Conservation (phyloP, 495 filamentous ascomycete species). For the Penicillium herquei region DNA sequence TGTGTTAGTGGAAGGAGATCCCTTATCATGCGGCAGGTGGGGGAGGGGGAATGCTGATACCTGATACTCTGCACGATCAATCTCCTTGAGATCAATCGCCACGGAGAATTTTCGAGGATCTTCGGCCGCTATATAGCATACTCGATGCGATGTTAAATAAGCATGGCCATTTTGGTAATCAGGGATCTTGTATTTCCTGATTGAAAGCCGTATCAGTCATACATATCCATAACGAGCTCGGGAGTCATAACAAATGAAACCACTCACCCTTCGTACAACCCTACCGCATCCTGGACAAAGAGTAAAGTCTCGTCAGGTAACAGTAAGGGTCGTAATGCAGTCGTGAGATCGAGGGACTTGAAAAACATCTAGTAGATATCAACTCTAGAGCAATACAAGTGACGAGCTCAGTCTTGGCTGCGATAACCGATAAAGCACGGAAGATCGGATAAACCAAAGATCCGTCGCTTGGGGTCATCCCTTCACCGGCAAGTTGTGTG, state of each 20-base stretch:
- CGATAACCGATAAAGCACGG: constrained; percentile 22
- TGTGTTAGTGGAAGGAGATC: constrained; percentile 2
- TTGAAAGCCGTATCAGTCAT: constrained; percentile 10
- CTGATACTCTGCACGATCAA: constrained; percentile 89
- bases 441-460: constrained; percentile 11
- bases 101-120: constrained; percentile 84
- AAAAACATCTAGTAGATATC: constrained; percentile 77
- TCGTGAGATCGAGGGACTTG: constrained; percentile 91
- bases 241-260: background rate
- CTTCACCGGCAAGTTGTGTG: background rate
- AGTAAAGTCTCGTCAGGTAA: constrained; percentile 86
- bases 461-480: constrained; percentile 7
- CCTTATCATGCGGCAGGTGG: background rate
- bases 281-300: constrained; percentile 96
- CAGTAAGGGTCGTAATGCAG: constrained; percentile 85
- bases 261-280: constrained; percentile 92
- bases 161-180: constrained; percentile 92
- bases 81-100: constrained; percentile 82
- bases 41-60: constrained; percentile 45
- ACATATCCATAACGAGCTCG: constrained; percentile 10
- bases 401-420: background rate
- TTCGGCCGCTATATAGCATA: constrained; percentile 89
- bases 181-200: constrained; percentile 92
- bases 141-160: constrained; percentile 91
- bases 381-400: background rate